Evolutionary conservation across 805 yeast species (phyloP), one percentile per base, ranked within the genome.

Genomic region (Maudiozyma turicensis): DNA sequence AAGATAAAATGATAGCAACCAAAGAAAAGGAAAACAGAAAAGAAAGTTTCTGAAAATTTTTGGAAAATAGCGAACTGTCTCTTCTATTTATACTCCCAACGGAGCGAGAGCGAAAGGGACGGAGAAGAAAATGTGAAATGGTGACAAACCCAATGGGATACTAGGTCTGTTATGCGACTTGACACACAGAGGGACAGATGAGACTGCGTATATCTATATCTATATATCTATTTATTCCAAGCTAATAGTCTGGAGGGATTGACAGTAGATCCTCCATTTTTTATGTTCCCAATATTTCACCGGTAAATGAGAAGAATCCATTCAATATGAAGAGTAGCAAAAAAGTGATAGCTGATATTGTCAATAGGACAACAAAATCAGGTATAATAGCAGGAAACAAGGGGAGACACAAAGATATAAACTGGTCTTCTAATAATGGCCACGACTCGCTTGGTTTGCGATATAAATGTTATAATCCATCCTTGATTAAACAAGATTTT

Each of bases 401-500:
- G 30, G 7, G 9, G 30, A 40, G 28, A 10, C 20, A 13, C 13
- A 15, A 31, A 10, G 26, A 8, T 5, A 28, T 32, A 8, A 15
- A 7, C 13, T 14, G 43, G 6, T 15, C 40, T 15, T 3, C 14
- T 9, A 31, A 15, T 7, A 7, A 29, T 8, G 28, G n/a, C 30
- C 14, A 37, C 8, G 32, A 34, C 6, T 40, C 50, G 5, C 32
- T 39, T 8, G 35, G 34, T 3, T 37, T 48, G 6, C 32, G 14
- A 7, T 48, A 32, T 29, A 55, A 51, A 44, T 56, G 61, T 33
- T 60, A 61, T 42, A 59, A 62, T 47, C 58, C 62, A 4, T 52
- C 57, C 1, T 43, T 62, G 32, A 52, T 50, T 4, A 52, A 52
- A 11, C 40, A 46, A 3, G 63, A 62, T 42, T 63, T 63, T 32